phyloP scores from a whole-genome alignment of 2,329 filamentous ascomycete genomes.

The Fusarium oxysporum region DNA sequence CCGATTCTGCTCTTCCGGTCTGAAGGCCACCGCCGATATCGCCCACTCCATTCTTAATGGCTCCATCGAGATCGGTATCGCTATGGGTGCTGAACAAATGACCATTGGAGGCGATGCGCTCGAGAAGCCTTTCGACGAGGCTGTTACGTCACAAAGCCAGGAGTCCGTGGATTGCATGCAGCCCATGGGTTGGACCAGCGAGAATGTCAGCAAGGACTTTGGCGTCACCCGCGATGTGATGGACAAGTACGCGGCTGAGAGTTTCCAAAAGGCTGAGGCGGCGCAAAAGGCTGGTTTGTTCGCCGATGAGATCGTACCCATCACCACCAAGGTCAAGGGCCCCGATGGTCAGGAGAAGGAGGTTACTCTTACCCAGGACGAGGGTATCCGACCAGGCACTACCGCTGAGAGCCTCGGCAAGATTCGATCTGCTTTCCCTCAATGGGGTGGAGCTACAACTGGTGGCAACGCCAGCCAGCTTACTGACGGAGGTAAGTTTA shows the following conservation, averaged over 20 bases:
- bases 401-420: constrained; percentile 85
- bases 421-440: constrained; percentile 89
- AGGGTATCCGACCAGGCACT: constrained; percentile 91
- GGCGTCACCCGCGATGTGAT: constrained; percentile 82
- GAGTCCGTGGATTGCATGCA: constrained; percentile 88
- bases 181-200: constrained; percentile 98
- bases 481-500: constrained; percentile 80
- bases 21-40: constrained; percentile 95
- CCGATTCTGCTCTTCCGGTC: constrained; percentile 96
- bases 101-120: constrained; percentile 76
- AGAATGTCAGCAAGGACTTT: constrained; percentile 95
- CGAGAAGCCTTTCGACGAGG: constrained; percentile 79
- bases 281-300: constrained; percentile 94
- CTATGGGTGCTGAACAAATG: constrained; percentile 92
- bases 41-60: constrained; percentile 85
- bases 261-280: constrained; percentile 85
- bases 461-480: constrained; percentile 96
- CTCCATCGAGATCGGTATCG: constrained; percentile 87
- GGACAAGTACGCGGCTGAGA: constrained; percentile 88
- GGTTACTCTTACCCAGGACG: constrained; percentile 85
- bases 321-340: constrained; percentile 84
- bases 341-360: constrained; percentile 82
- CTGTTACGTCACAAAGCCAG: constrained; percentile 76
- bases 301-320: constrained; percentile 93
- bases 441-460: constrained; percentile 87